Evolutionary conservation across 2,329 filamentous ascomycete species (phyloP), one percentile per base, ranked within the genome.

Genomic region (Colletotrichum acutatum): DNA sequence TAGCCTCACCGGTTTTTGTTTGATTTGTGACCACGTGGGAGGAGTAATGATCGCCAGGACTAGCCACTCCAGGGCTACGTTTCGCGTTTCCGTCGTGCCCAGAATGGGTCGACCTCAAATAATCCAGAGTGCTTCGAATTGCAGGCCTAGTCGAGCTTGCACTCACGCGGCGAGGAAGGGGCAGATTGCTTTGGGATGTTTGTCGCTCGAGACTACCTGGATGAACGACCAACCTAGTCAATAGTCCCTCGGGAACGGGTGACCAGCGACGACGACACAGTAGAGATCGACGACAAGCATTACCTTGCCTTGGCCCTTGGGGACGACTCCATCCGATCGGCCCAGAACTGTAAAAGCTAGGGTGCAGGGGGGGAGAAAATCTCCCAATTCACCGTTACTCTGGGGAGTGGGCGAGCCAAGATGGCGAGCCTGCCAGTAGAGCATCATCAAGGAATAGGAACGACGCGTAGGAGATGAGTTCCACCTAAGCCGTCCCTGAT

Each of bases 261-360:
- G 56, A 34, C 22, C 67, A 71, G 67, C 67, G 66, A 59, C 49
- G 14, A 42, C 37, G 14, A 42, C 37, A 42, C 37, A 42, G 37
- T 60, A 73, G 57, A 66, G 71, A 74, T 67, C 71, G 68, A 63
- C 71, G n/a, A 57, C 71, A 71, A 74, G 71, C 62, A 74, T 74
- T 34, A 42, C 71, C 68, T 63, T 72, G 52, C 57, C 68, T 67
- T 67, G 62, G 19, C 32, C 12, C 11, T 34, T 34, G 32, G 32
- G 32, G 32, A 34, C 26, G 57, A 34, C 58, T 16, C 46, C 37
- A 34, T 52, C 34, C 57, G 67, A 58, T 52, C 62, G 37, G 26
- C 52, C 49, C 26, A 37, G 60, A 62, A 58, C 58, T 62, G 67
- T 24, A 52, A 61, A 24, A 59, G 24, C 68, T 53, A 73, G 71